A percentile compares a stretch with the other conserved stretches of the same genome.
Conservation (phyloP, 495 filamentous ascomycete species). For the Durotheca rogersii region DNA sequence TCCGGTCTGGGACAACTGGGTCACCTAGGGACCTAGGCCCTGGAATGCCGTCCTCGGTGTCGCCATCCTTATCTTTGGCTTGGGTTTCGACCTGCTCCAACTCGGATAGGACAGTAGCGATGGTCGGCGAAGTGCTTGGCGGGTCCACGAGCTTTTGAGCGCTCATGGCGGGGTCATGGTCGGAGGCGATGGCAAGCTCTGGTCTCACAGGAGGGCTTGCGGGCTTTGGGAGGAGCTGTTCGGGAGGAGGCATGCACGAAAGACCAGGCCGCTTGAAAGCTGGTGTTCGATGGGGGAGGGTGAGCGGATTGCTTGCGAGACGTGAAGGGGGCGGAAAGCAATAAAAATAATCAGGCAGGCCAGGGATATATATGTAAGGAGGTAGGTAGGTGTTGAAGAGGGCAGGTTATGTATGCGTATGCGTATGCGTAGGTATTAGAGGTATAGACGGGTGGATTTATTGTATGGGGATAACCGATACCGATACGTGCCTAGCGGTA, state of each 20-base stretch:
- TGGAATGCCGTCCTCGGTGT: neutral
- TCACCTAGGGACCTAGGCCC: neutral
- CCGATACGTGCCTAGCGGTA: too few relatives aligned
- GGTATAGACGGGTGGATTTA: neutral
- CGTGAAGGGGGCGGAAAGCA: slow-evolving; percentile 1
- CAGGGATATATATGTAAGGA: neutral
- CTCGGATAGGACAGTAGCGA: slow-evolving; percentile 11
- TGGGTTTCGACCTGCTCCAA: slow-evolving; percentile 7
- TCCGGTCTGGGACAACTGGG: slow-evolving; percentile 1
- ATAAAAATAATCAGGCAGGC: neutral
- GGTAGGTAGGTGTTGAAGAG: neutral
- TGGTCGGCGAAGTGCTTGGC: slow-evolving; percentile 24
- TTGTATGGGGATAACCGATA: too few relatives aligned
- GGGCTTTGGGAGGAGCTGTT: slow-evolving; percentile 26
- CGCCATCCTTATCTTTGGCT: slow-evolving; percentile 16
- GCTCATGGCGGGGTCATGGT: slow-evolving; percentile 40
- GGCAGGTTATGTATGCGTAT: too few relatives aligned
- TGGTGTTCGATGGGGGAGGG: neutral
- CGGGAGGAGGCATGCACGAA: slow-evolving; percentile 37
- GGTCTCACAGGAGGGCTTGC: slow-evolving; percentile 26
- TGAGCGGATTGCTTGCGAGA: slow-evolving; percentile 1
- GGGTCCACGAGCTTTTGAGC: slow-evolving; percentile 22
- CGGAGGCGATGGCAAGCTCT: slow-evolving; percentile 21
- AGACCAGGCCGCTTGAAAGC: slow-evolving; percentile 1
- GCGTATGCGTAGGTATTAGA: neutral